Percentiles rank a stretch among this genome's conserved stretches.
phyloP scores from a whole-genome alignment of 345 rosid species.

The Boechera divaricarpa region DNA sequence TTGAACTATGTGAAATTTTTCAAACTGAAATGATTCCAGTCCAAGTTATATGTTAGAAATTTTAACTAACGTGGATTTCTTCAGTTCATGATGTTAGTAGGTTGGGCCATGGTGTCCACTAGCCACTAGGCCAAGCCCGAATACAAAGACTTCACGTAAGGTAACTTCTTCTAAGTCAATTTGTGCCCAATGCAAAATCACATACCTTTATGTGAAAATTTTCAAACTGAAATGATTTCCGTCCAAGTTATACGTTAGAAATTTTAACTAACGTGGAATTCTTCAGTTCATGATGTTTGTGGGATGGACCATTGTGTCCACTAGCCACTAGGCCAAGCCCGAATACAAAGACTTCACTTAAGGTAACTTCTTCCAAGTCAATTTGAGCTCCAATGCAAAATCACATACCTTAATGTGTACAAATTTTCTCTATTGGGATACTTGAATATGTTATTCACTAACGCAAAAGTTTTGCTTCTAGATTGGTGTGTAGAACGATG shows the following conservation, averaged over 20 bases:
- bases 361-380: background rate
- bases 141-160: too few relatives aligned
- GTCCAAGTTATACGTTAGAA: background rate
- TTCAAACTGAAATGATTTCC: background rate
- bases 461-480: slow-evolving; percentile 5
- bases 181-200: too few relatives aligned
- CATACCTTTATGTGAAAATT: background rate
- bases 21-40: background rate
- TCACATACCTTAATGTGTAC: background rate
- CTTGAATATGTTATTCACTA: slow-evolving; percentile 18
- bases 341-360: background rate
- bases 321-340: background rate
- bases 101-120: too few relatives aligned
- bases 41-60: background rate
- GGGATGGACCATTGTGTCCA: background rate
- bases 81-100: too few relatives aligned
- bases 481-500: background rate
- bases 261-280: background rate
- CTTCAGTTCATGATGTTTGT: background rate
- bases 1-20: background rate
- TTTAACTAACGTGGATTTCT: too few relatives aligned
- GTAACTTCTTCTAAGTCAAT: too few relatives aligned
- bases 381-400: background rate
- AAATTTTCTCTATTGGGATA: background rate
- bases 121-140: too few relatives aligned